Evolutionary conservation across 73 alveolate species (phyloP).

Genomic region (Paramecium pentaurelia): DNA sequence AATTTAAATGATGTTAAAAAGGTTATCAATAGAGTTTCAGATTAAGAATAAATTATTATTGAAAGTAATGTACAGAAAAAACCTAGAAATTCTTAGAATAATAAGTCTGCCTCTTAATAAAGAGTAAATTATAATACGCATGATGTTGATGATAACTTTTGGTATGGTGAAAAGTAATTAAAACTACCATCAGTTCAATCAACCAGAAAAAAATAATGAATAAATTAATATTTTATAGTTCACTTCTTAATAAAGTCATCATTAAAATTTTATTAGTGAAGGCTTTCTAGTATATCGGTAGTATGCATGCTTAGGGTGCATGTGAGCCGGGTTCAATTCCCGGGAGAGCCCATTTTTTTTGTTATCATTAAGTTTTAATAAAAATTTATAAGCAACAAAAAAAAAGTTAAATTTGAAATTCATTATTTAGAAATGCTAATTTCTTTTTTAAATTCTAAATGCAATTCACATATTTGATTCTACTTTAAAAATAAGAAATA

Average conservation of each 20-base stretch:
- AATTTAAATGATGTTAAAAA: constrained; percentile 30
- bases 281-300: constrained; percentile 51
- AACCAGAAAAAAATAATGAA: neutral
- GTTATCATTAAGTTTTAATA: neutral
- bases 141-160: constrained; percentile 26
- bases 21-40: constrained; percentile 23
- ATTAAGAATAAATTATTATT: neutral
- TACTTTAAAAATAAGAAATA: no score
- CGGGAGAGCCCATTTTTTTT: constrained; percentile 48
- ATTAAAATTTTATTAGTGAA: neutral
- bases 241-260: neutral
- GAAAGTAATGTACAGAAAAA: neutral
- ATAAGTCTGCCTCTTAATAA: neutral
- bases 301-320: constrained; percentile 52
- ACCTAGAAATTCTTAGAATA: neutral
- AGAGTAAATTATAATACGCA: neutral
- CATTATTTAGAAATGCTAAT: neutral
- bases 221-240: neutral
- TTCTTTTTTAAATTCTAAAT: neutral
- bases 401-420: neutral
- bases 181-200: neutral
- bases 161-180: constrained; percentile 11
- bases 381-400: neutral
- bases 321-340: constrained; percentile 51
- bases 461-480: no score